Evolutionary conservation across 345 rosid genomes (phyloP).

Genomic region (Gossypium herbaceum): DNA sequence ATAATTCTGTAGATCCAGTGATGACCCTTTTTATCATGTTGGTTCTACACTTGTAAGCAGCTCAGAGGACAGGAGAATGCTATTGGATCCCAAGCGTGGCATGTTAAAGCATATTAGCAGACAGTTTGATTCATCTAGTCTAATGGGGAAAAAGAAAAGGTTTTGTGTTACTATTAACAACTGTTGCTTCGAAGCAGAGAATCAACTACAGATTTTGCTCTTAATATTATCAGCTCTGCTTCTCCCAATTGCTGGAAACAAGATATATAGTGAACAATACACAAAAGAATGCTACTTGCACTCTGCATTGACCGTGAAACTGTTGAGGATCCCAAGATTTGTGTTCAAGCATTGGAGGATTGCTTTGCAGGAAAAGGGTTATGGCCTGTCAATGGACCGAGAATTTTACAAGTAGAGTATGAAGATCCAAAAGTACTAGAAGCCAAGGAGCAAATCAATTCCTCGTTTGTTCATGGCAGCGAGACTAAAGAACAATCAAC

Average conservation of each 20-base stretch:
- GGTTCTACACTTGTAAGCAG: conserved; percentile 87
- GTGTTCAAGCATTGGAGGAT: conserved; percentile 76
- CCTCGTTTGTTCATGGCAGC: conserved; percentile 57
- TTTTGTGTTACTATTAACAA: conserved; percentile 76
- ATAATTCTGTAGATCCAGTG: conserved; percentile 72
- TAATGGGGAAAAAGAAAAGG: conserved; percentile 73
- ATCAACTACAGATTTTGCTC: conserved; percentile 74
- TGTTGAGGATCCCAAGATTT: conserved; percentile 69
- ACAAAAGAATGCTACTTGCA: conserved; percentile 73
- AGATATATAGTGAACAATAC: conserved; percentile 31
- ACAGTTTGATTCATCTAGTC: conserved; percentile 70
- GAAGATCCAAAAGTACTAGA: conserved; percentile 83
- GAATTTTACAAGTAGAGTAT: conserved; percentile 77
- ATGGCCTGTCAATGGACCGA: conserved; percentile 81
- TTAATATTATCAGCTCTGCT: conserved; percentile 68
- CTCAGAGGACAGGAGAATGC: conserved; percentile 72
- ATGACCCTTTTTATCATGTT: conserved; percentile 79
- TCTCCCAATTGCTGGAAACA: conserved; percentile 81
- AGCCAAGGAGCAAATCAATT: conserved; percentile 77
- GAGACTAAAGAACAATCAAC: conserved; percentile 39
- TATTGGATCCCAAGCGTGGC: conserved; percentile 45
- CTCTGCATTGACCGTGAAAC: conserved; percentile 84
- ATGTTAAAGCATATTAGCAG: too few relatives aligned
- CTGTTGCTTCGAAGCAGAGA: conserved; percentile 90
- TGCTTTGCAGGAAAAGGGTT: conserved; percentile 73